Conservation (phyloP, 2,329 filamentous ascomycete genomes). For the Xylaria sp. region DNA sequence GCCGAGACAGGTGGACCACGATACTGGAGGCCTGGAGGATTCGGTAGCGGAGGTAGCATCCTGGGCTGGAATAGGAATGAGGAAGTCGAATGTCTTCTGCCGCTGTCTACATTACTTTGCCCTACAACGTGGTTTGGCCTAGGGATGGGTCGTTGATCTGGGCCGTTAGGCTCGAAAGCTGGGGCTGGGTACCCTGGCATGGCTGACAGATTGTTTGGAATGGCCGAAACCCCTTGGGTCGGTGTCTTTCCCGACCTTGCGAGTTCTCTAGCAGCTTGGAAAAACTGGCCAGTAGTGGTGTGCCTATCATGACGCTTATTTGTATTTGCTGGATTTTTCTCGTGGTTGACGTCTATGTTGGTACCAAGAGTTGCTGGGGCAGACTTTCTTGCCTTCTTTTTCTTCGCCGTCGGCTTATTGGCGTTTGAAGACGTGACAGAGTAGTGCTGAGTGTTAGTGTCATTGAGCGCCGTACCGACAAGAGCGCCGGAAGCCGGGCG, state of each 20-base stretch:
- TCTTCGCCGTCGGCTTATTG: slow-evolving; percentile 14
- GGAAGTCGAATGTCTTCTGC: slow-evolving; percentile 47
- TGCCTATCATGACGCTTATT: slow-evolving; percentile 34
- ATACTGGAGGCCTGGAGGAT: neutral
- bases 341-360: slow-evolving; percentile 4
- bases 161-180: neutral
- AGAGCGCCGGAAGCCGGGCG: neutral
- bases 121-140: neutral
- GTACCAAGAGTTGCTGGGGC: slow-evolving; percentile 51
- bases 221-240: slow-evolving; percentile 35
- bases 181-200: slow-evolving; percentile 21
- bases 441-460: neutral
- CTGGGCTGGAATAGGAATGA: slow-evolving; percentile 23
- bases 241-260: slow-evolving; percentile 42
- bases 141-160: neutral
- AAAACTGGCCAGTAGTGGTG: slow-evolving; percentile 42
- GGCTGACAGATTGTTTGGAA: slow-evolving; percentile 25
- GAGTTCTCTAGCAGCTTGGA: slow-evolving; percentile 43
- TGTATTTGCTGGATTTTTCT: slow-evolving; percentile 20
- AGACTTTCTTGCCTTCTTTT: slow-evolving; percentile 55
- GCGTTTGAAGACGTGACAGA: neutral
- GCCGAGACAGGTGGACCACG: slow-evolving; percentile 16
- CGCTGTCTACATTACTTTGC: slow-evolving; percentile 60
- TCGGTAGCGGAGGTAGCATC: slow-evolving; percentile 16
- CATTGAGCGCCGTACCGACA: neutral